Conservation (phyloP, 805 yeast species). For the Wickerhamiella kurtzmanii region DNA sequence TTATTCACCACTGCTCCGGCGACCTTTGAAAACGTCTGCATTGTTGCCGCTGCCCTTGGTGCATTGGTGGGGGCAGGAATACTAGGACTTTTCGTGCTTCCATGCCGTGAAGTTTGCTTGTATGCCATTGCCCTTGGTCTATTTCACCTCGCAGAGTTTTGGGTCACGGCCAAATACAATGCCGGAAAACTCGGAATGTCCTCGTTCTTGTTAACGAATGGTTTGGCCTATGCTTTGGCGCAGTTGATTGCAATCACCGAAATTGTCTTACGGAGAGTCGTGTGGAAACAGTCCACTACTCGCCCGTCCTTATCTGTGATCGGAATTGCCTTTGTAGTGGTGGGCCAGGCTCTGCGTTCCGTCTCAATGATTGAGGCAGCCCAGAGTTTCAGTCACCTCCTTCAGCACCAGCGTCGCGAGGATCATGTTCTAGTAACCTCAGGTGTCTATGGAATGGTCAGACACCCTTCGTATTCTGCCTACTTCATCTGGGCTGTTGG, state of each 20-base stretch:
- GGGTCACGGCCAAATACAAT: constrained; percentile 64
- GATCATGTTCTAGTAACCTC: constrained; percentile 57
- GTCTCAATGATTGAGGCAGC: constrained; percentile 82
- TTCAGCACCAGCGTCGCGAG: constrained; percentile 38
- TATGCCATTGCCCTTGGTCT: constrained; percentile 41
- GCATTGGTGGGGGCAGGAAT: constrained; percentile 15
- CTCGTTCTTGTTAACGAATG: constrained; percentile 57
- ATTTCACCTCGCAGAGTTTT: constrained; percentile 77
- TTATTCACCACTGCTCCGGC: constrained; percentile 16
- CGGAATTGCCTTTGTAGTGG: constrained; percentile 38
- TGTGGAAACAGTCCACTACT: constrained; percentile 29
- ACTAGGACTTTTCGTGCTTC: background rate
- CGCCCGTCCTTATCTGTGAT: constrained; percentile 21
- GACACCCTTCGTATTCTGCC: constrained; percentile 91
- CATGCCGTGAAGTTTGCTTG: constrained; percentile 25
- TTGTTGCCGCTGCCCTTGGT: constrained; percentile 23
- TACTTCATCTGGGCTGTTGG: constrained; percentile 92
- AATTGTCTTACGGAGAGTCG: constrained; percentile 30
- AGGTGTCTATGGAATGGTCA: constrained; percentile 51
- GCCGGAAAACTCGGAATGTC: constrained; percentile 50
- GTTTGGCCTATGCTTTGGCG: constrained; percentile 43
- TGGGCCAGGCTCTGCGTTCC: constrained; percentile 60
- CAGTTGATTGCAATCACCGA: constrained; percentile 45
- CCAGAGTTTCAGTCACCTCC: constrained; percentile 68
- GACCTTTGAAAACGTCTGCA: constrained; percentile 21